Percentiles rank a stretch among this genome's conserved stretches.
Evolutionary conservation across 78 protist genomes (phyloP).

Genomic region (Dictyostelium discoideum): DNA sequence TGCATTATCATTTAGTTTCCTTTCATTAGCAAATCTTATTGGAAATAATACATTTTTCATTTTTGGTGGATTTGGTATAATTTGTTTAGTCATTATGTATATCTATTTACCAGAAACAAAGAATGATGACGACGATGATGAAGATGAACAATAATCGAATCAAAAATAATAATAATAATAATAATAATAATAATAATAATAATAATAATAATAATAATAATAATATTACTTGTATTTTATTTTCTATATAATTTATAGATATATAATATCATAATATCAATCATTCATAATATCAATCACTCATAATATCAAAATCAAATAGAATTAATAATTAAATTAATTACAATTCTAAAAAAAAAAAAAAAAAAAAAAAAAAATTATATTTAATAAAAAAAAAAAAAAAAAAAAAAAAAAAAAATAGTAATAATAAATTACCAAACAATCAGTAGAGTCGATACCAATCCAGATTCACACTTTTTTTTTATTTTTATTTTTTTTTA

Average conservation of each 20-base stretch:
- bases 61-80: constrained; percentile 57
- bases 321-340: not conserved
- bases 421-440: too few species aligned
- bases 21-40: not conserved
- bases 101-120: constrained; percentile 46
- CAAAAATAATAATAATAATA: not conserved
- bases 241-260: not conserved
- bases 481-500: too few species aligned
- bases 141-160: not conserved
- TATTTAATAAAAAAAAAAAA: too few species aligned
- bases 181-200: too few species aligned
- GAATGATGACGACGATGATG: constrained; percentile 13
- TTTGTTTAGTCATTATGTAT: constrained; percentile 18
- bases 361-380: too few species aligned
- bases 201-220: too few species aligned
- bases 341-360: not conserved
- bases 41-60: constrained; percentile 48
- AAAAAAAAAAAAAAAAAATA: too few species aligned
- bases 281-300: not conserved
- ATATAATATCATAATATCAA: too few species aligned
- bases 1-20: constrained; percentile 44
- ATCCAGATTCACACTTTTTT: too few species aligned
- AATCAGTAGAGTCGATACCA: too few species aligned
- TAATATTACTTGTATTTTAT: too few species aligned
- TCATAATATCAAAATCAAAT: not conserved